These are phyloP conservation scores for Fusarium sp. DNA, from an alignment of 2,329 filamentous ascomycete species.

Conservation along the genomic window DNA sequence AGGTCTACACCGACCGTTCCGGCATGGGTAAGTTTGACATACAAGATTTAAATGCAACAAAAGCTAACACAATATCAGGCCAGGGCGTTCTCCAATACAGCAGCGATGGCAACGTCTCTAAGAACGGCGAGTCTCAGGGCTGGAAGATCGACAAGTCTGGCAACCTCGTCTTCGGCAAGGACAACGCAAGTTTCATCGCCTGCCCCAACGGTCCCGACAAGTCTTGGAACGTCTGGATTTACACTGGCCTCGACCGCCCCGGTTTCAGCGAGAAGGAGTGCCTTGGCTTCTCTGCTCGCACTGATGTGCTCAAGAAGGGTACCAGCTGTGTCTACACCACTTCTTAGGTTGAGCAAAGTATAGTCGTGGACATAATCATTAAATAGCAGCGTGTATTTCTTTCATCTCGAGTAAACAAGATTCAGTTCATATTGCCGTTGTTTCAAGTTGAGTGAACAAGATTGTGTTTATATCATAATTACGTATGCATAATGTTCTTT, in stretches of 20 bases:
- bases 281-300: conserved; percentile 53
- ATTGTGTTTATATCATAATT: background rate
- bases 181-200: conserved; percentile 60
- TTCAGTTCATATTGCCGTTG: background rate
- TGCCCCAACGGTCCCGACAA: conserved; percentile 62
- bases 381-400: background rate
- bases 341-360: background rate
- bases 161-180: background rate
- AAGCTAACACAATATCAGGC: conserved; percentile 51
- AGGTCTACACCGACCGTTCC: conserved; percentile 68
- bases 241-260: conserved; percentile 51
- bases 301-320: conserved; percentile 47
- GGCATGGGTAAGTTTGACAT: conserved; percentile 65
- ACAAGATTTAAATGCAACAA: accelerated
- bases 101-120: conserved; percentile 60
- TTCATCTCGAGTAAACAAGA: background rate
- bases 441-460: background rate
- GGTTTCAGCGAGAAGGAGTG: conserved; percentile 55
- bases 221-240: conserved; percentile 58
- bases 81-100: conserved; percentile 68
- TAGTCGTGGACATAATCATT: conserved; percentile 1
- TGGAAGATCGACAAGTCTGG: conserved; percentile 61
- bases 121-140: conserved; percentile 57
- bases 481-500: too few species aligned
- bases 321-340: conserved; percentile 55